A percentile compares a stretch with the other conserved stretches of the same genome.
Conservation (phyloP, 2,329 filamentous ascomycete species). For the Fusarium incarnatum region DNA sequence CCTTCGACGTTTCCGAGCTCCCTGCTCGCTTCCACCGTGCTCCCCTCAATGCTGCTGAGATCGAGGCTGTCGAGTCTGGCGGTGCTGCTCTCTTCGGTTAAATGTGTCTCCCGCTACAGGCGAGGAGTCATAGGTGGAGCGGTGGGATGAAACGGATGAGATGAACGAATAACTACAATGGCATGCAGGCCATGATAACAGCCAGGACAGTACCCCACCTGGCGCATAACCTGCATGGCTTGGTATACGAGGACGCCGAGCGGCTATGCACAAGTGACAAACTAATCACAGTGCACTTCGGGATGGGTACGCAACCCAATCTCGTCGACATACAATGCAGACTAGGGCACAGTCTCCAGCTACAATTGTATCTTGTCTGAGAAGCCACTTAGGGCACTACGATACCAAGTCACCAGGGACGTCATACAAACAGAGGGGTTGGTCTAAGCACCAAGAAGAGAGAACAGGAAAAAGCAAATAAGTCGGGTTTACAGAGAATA, state of each 20-base stretch:
- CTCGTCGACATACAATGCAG: slow-evolving; percentile 6
- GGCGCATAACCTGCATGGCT: slow-evolving; percentile 33
- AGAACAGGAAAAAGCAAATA: slow-evolving; percentile 13
- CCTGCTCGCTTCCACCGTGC: slow-evolving; percentile 83
- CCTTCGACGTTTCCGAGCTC: slow-evolving; percentile 90
- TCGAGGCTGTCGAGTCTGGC: slow-evolving; percentile 94
- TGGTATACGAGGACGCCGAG: slow-evolving; percentile 39
- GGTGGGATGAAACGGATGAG: slow-evolving; percentile 32
- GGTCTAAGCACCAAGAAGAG: slow-evolving; percentile 21
- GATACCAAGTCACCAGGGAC: slow-evolving; percentile 25
- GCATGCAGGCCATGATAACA: slow-evolving; percentile 28
- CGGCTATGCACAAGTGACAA: slow-evolving; percentile 24
- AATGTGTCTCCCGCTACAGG: slow-evolving; percentile 29
- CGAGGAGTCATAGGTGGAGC: slow-evolving; percentile 41
- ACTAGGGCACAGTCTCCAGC: background rate
- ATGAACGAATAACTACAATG: slow-evolving; percentile 39
- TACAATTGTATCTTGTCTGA: slow-evolving; percentile 16
- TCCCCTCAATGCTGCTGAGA: slow-evolving; percentile 82
- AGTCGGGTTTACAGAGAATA: slow-evolving; percentile 31
- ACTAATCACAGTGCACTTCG: slow-evolving; percentile 22
- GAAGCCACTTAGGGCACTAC: slow-evolving; percentile 33
- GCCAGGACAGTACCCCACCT: slow-evolving; percentile 28
- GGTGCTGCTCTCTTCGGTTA: slow-evolving; percentile 73
- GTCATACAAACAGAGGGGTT: slow-evolving; percentile 26
- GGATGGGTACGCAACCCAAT: slow-evolving; percentile 25